Conservation (phyloP, 1,284 basidiomycete species). For the Cutaneotrichosporon sp. region DNA sequence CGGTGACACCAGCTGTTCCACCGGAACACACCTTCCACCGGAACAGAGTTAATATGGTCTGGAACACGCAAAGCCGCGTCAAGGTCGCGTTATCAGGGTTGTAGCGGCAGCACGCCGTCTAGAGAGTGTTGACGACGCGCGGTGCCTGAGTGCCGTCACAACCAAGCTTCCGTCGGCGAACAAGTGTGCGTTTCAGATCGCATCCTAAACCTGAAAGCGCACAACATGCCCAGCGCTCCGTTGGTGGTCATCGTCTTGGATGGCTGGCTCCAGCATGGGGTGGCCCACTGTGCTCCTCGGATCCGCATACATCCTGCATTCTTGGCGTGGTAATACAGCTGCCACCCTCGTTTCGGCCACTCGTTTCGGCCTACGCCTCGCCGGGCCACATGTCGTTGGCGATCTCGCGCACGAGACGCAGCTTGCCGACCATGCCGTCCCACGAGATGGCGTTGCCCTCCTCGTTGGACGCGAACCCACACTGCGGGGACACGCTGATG, state of each 20-base stretch:
- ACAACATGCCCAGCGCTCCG: background rate
- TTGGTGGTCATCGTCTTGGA: no score
- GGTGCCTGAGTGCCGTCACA: background rate
- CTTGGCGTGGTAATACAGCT: no score
- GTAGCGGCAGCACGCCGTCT: no score
- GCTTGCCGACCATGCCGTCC: conserved; percentile 44
- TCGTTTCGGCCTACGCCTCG: conserved; percentile 22
- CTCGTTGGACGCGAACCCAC: conserved; percentile 36
- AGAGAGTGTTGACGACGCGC: no score
- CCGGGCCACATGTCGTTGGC: conserved; percentile 43
- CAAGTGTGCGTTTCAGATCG: conserved; percentile 2
- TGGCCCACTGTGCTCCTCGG: no score
- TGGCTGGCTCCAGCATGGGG: no score
- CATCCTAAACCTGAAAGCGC: background rate
- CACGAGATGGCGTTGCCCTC: conserved; percentile 42
- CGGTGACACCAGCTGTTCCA: no score
- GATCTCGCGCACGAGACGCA: conserved; percentile 37
- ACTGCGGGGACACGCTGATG: conserved; percentile 42
- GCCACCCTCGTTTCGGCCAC: no score
- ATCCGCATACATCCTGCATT: background rate
- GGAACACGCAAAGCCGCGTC: no score
- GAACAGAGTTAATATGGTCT: no score
- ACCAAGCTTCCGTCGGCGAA: background rate
- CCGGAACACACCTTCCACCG: no score
- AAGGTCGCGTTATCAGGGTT: no score